Percentiles rank a stretch among this genome's conserved stretches.
phyloP scores from a whole-genome alignment of 768 basidiomycete species.

The Suillus subaureus region DNA sequence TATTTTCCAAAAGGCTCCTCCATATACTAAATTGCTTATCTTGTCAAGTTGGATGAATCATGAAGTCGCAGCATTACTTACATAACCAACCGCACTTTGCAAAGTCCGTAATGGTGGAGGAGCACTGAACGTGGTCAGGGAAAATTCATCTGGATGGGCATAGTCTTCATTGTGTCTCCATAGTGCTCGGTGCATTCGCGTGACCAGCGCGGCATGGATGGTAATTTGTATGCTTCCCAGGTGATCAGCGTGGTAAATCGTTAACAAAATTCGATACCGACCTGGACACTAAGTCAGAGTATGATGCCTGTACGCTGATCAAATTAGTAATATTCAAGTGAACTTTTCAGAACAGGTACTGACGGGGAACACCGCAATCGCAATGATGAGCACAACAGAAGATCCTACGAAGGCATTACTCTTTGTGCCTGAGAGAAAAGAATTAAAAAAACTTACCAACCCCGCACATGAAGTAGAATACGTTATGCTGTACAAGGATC shows the following conservation, averaged over 20 bases:
- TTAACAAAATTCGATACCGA: background rate
- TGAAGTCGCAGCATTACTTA: background rate
- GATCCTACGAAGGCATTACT: background rate
- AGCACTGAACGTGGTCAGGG: background rate
- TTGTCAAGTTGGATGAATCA: background rate
- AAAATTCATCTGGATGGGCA: background rate
- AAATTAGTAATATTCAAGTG: background rate
- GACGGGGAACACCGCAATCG: background rate
- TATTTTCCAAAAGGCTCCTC: background rate
- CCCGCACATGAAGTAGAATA: background rate
- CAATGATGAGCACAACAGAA: background rate
- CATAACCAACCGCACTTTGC: background rate
- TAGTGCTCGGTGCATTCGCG: background rate
- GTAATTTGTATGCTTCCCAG: background rate
- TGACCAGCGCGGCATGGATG: background rate
- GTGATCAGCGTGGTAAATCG: background rate
- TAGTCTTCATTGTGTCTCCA: background rate
- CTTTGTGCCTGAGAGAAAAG: background rate
- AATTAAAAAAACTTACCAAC: background rate
- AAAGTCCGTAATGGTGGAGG: background rate
- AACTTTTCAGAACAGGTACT: background rate
- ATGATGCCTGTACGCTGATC: background rate
- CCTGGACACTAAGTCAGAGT: slow-evolving; percentile 1
- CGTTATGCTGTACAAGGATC: background rate
- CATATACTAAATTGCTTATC: background rate